These are phyloP conservation scores for Cystobasidiaceae sp. DNA, from an alignment of 1,284 basidiomycete genomes.

Conservation along the genomic window DNA sequence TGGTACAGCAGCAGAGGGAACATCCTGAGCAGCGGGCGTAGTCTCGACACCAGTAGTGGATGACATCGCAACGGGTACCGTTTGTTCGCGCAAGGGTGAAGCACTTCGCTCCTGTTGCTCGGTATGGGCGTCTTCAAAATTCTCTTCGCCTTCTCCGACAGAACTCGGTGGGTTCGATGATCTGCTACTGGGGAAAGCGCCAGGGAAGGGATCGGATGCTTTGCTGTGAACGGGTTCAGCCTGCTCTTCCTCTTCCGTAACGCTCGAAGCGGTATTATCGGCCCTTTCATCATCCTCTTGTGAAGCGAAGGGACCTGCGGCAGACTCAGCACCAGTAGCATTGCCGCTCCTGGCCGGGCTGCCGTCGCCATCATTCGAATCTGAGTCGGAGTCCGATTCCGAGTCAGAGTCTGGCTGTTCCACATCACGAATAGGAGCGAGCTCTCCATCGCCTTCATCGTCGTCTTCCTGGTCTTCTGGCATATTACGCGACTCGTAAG, in stretches of 20 bases:
- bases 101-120: conserved; percentile 3
- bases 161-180: not conserved
- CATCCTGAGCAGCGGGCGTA: not conserved
- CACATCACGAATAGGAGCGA: conserved; percentile 20
- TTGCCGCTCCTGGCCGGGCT: not conserved
- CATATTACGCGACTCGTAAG: conserved; percentile 16
- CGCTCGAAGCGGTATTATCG: not conserved
- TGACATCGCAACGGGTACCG: not conserved
- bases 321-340: not conserved
- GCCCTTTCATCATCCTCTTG: not conserved
- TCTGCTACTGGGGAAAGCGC: conserved; percentile 3
- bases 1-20: not conserved
- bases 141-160: conserved; percentile 6
- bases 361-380: not conserved
- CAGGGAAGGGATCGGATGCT: conserved; percentile 12
- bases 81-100: not conserved
- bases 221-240: not conserved
- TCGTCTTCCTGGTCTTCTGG: not conserved
- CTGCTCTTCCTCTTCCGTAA: no score
- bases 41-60: not conserved
- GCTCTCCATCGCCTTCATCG: conserved; percentile 12
- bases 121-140: conserved; percentile 17
- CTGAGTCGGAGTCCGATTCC: conserved; percentile 24
- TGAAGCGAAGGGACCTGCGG: not conserved
- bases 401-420: not conserved